These are phyloP conservation scores for Solanum hybrid DNA, from an alignment of 305 asterid species.

Conservation along the genomic window DNA sequence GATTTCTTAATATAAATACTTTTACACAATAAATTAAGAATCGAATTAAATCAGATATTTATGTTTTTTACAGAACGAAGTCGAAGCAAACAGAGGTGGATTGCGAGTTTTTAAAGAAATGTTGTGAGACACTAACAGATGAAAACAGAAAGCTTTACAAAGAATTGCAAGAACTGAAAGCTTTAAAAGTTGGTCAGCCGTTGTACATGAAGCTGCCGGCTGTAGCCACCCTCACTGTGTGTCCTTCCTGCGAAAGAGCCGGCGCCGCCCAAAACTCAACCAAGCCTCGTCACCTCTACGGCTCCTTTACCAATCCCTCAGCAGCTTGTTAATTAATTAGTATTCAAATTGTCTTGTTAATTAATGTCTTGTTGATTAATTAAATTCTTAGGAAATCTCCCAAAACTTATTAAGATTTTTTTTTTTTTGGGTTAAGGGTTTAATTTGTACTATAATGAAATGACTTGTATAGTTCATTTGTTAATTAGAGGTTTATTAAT, in stretches of 20 bases:
- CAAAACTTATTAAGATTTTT: neutral
- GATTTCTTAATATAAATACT: neutral
- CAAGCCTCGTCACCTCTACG: neutral
- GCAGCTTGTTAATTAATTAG: neutral
- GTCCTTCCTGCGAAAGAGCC: conserved; percentile 1
- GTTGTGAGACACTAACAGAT: conserved; percentile 15
- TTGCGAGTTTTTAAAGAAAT: conserved; percentile 19
- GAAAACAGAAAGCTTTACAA: conserved; percentile 19
- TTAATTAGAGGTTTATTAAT: neutral
- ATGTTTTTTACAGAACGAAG: neutral
- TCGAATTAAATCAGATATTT: neutral
- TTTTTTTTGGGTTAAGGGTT: neutral
- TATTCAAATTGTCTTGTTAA: neutral
- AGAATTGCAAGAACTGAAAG: conserved; percentile 26
- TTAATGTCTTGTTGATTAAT: neutral
- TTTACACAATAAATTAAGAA: neutral
- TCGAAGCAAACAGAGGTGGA: conserved; percentile 25
- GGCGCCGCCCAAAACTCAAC: neutral
- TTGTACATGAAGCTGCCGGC: conserved; percentile 6
- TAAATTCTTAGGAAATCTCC: neutral
- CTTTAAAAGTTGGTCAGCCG: neutral
- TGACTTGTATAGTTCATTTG: neutral
- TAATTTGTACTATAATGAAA: neutral
- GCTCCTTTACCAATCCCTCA: neutral
- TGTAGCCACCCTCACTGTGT: neutral